Evolutionary conservation across 2,329 filamentous ascomycete genomes (phyloP).

Genomic region (Cladorrhinum sp.): DNA sequence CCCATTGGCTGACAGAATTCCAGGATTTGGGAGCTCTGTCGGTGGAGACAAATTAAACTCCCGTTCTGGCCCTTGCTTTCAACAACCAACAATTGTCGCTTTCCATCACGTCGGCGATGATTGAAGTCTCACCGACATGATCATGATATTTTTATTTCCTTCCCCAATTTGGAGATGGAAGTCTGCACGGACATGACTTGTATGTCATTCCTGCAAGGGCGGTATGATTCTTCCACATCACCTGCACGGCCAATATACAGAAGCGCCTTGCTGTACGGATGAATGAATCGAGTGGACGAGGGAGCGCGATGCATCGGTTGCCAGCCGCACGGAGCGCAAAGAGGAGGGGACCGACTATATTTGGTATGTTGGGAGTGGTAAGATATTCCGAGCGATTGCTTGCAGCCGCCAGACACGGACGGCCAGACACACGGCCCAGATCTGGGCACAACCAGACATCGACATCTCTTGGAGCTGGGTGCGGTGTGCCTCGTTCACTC

Average conservation of each 20-base stretch:
- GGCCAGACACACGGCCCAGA: slow-evolving; percentile 1
- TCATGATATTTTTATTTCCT: too few species aligned
- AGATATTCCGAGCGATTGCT: neutral
- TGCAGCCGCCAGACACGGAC: neutral
- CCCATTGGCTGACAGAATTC: slow-evolving; percentile 15
- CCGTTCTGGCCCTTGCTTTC: neutral
- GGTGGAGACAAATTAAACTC: slow-evolving; percentile 10
- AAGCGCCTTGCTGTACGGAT: slow-evolving; percentile 16
- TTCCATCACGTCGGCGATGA: neutral
- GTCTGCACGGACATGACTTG: neutral
- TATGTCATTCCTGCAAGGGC: slow-evolving; percentile 1
- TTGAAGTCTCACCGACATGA: neutral
- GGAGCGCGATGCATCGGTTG: slow-evolving; percentile 18
- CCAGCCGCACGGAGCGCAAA: neutral
- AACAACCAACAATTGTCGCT: neutral
- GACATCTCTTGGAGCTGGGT: neutral
- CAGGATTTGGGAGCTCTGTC: neutral
- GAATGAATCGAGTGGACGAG: slow-evolving; percentile 14
- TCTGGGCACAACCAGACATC: slow-evolving; percentile 2
- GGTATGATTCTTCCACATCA: neutral
- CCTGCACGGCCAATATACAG: slow-evolving; percentile 20
- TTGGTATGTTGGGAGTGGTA: neutral
- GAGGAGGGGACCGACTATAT: neutral
- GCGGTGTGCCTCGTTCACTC: neutral
- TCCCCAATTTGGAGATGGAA: neutral